Conservation (phyloP, 1,139 yeast genomes). For the Candida glucosophila region DNA sequence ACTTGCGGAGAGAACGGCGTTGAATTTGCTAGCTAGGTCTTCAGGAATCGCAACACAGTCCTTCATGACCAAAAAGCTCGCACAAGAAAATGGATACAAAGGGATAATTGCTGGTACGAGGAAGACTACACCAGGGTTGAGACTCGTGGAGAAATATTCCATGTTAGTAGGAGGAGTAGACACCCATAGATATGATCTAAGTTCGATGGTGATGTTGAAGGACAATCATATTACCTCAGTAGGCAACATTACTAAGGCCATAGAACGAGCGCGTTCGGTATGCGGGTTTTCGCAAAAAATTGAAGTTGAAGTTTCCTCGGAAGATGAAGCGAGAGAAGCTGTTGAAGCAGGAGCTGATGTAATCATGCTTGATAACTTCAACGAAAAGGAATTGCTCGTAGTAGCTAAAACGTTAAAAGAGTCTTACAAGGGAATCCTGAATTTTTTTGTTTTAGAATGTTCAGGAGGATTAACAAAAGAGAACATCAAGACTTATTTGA, state of each 20-base stretch:
- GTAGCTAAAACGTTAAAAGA: slow-evolving; percentile 60
- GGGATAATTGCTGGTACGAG: slow-evolving; percentile 96
- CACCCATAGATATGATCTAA: slow-evolving; percentile 83
- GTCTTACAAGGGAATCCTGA: slow-evolving; percentile 43
- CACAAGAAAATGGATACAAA: slow-evolving; percentile 61
- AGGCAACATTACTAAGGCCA: slow-evolving; percentile 85
- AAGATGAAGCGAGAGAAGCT: slow-evolving; percentile 83
- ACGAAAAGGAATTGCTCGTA: slow-evolving; percentile 52
- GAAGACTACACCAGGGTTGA: slow-evolving; percentile 93
- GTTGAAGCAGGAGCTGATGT: slow-evolving; percentile 94
- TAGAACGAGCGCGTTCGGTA: slow-evolving; percentile 62
- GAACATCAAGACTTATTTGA: slow-evolving; percentile 57
- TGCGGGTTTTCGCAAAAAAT: slow-evolving; percentile 88
- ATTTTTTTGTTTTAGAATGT: slow-evolving; percentile 69
- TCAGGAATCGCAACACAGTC: slow-evolving; percentile 90
- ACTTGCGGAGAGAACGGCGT: slow-evolving; percentile 79
- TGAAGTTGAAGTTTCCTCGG: slow-evolving; percentile 84
- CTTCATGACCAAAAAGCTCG: slow-evolving; percentile 45
- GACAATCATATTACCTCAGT: slow-evolving; percentile 92
- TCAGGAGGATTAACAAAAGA: slow-evolving; percentile 80
- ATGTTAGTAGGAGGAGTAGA: slow-evolving; percentile 96
- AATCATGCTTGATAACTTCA: slow-evolving; percentile 88
- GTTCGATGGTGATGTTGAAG: slow-evolving; percentile 93
- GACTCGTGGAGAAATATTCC: slow-evolving; percentile 82
- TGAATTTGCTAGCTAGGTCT: slow-evolving; percentile 72